Base-by-base conservation (phyloP, 345 rosid species). In the Pseudoturritis turrita region DNA sequence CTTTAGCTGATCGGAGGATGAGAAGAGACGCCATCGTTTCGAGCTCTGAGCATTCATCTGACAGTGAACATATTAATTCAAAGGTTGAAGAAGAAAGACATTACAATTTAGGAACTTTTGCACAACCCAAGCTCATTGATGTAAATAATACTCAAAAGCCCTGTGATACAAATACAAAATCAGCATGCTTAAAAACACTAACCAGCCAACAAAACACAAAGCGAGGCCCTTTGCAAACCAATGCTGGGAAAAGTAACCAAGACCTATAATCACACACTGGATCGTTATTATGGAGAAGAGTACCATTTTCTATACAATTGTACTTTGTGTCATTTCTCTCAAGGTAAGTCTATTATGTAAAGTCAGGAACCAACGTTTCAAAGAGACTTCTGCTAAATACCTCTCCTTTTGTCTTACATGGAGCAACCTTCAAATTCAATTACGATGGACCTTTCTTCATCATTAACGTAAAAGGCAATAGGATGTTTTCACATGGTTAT, bases 401-500 rank as follows among this genome's bases (percentile, higher is more conserved):
- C 69, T 50, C 39, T 52, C 22, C 44, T 5, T 46, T 19, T 46
- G 43, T 46, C 68, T 63, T 23, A 13, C 50, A n/a, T 10, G 28
- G 28, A 18, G 13, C 29, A 47, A 63, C 50, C 49, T n/a, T 39
- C 49, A 4, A 23, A 7, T 11, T 46, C 23, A 28, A 23, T 15
- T 43, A 29, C 50, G 35, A 37, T 37, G 45, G 31, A 37, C 63
- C 4, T 49, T 62, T 61, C 76, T 74, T 83, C 75, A 80, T 84
- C 89, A 72, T 86, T 81, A 56, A 84, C 96, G 36, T 88, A 89
- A 59, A 85, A 89, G 54, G 88, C 86, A 56, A 92, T 89, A 62
- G 79, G 90, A 70, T 88, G 94, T 73, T 18, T 92, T 92, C 72
- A 92, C 92, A 36, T 92, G 98, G 79, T 88, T 85, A 71, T 81